These are phyloP conservation scores for Penicillium digitatum DNA, from an alignment of 2,329 filamentous ascomycete genomes.

Conservation along the genomic window DNA sequence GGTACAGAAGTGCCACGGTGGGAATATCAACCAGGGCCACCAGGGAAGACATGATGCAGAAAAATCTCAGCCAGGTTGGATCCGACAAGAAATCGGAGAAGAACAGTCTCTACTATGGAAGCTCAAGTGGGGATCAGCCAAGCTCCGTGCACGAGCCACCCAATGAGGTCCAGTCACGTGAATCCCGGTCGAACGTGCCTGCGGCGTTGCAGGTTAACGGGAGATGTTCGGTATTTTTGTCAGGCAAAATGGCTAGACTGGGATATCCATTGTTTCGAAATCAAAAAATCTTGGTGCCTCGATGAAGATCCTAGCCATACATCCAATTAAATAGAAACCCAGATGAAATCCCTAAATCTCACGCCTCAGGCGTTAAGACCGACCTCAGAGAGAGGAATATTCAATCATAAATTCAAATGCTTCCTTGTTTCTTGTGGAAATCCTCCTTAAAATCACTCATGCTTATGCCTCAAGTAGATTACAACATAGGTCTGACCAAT, in stretches of 20 bases:
- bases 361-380: neutral
- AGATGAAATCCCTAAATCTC: neutral
- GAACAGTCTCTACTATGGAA: neutral
- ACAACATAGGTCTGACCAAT: neutral
- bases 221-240: neutral
- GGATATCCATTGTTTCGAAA: neutral
- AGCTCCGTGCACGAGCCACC: neutral
- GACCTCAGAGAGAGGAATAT: neutral
- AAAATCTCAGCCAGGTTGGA: neutral
- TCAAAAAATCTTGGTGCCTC: neutral
- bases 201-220: neutral
- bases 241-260: neutral
- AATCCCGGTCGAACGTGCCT: too few species aligned
- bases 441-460: neutral
- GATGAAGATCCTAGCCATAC: neutral
- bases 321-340: neutral
- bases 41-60: constrained; percentile 20
- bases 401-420: neutral
- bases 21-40: constrained; percentile 37
- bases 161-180: neutral
- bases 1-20: constrained; percentile 60
- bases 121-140: neutral
- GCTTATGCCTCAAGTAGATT: neutral
- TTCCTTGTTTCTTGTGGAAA: neutral
- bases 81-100: neutral